Evolutionary conservation across 192 early-diverging fungal genomes (phyloP).

Genomic region (Coemansia sp.): DNA sequence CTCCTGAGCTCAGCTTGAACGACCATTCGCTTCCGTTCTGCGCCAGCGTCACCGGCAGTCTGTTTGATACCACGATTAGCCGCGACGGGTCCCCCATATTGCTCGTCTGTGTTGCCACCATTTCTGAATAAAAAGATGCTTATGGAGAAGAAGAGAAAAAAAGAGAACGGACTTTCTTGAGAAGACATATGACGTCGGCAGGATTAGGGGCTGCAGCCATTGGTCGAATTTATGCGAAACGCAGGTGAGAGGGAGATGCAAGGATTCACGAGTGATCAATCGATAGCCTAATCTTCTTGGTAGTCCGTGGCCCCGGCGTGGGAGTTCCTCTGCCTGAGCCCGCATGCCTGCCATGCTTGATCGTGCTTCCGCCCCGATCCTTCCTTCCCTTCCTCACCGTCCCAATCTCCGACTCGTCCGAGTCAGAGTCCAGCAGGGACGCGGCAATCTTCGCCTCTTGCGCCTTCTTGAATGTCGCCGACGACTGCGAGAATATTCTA

Average conservation of each 20-base stretch:
- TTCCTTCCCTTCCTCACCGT: conserved; percentile 3
- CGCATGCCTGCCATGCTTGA: conserved; percentile 35
- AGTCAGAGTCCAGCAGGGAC: conserved; percentile 47
- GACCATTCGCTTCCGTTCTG: conserved; percentile 54
- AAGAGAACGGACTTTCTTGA: background rate
- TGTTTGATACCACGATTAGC: conserved; percentile 92
- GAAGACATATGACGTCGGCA: conserved; percentile 1
- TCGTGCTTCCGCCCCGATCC: conserved; percentile 29
- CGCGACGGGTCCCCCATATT: conserved; percentile 45
- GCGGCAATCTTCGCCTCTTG: conserved; percentile 46
- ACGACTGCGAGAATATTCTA: conserved; percentile 80
- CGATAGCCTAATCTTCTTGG: conserved; percentile 46
- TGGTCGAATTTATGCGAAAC: conserved; percentile 8
- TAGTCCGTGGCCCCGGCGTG: conserved; percentile 16
- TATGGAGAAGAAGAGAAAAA: background rate
- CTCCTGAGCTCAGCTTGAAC: conserved; percentile 89
- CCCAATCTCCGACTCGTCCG: conserved; percentile 29
- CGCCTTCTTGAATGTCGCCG: conserved; percentile 56
- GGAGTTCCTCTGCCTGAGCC: conserved; percentile 31
- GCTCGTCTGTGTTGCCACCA: conserved; percentile 1
- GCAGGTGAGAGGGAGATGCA: no score
- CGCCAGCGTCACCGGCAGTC: conserved; percentile 85
- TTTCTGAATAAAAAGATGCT: background rate
- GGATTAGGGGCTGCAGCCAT: conserved; percentile 1
- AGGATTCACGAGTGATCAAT: conserved; percentile 15